Percentiles rank a stretch among this genome's conserved stretches.
phyloP scores from a whole-genome alignment of 208 protist genomes.

The Wallacemonas sp. region DNA sequence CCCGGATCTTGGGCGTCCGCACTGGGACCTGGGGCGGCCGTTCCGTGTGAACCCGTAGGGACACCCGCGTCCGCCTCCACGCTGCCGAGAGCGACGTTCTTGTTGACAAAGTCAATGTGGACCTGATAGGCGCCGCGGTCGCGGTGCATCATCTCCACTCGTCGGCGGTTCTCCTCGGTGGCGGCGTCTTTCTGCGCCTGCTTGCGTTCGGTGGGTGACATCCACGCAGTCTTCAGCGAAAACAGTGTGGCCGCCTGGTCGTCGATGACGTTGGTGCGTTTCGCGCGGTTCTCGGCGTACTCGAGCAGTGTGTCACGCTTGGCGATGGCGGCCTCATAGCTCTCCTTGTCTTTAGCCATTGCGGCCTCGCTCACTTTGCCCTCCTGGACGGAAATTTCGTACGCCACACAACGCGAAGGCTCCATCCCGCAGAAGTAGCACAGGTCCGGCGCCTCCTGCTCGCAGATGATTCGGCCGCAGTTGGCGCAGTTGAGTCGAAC shows the following conservation, averaged over 20 bases:
- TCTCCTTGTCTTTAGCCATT: constrained; percentile 45
- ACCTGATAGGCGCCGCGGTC: constrained; percentile 64
- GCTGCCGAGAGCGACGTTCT: constrained; percentile 65
- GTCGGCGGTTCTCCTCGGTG: constrained; percentile 41
- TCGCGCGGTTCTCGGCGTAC: constrained; percentile 68
- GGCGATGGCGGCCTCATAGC: constrained; percentile 69
- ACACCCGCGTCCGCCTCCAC: constrained; percentile 21
- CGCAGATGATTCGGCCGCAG: constrained; percentile 91
- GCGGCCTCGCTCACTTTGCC: constrained; percentile 78
- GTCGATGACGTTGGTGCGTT: constrained; percentile 85
- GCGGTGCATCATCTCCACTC: constrained; percentile 67
- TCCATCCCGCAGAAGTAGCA: constrained; percentile 87
- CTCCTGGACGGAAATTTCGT: constrained; percentile 81
- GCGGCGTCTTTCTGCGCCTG: constrained; percentile 52
- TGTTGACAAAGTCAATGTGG: constrained; percentile 80
- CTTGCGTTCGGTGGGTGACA: constrained; percentile 60
- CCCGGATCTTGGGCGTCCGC: background rate
- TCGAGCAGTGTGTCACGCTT: constrained; percentile 75
- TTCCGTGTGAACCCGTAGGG: background rate
- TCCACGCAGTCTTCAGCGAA: constrained; percentile 76
- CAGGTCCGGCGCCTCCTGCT: constrained; percentile 76
- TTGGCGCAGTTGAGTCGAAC: constrained; percentile 83
- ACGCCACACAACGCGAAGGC: constrained; percentile 68
- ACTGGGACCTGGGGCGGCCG: constrained; percentile 1
- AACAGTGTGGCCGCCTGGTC: constrained; percentile 81